These are phyloP conservation scores for Scopulariopsis brevicaulis DNA, from an alignment of 2,329 filamentous ascomycete species.

Conservation along the genomic window DNA sequence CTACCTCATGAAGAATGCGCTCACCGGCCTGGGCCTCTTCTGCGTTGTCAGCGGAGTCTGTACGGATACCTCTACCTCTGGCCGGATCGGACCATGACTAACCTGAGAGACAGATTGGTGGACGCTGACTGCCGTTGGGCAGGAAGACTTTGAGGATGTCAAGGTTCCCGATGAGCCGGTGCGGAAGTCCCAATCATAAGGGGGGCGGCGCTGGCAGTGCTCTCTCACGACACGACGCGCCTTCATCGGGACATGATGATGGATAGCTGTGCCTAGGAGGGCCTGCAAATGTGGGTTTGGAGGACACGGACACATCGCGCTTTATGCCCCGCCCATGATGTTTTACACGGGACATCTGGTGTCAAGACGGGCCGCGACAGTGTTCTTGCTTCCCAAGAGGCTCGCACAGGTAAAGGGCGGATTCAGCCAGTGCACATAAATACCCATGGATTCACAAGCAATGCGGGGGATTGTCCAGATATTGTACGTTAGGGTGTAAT, in stretches of 20 bases:
- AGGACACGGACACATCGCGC: background rate
- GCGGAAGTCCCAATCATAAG: background rate
- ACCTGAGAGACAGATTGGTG: conserved; percentile 33
- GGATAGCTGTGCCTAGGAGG: background rate
- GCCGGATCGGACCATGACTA: background rate
- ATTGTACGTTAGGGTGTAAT: background rate
- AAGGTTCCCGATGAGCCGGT: conserved; percentile 66
- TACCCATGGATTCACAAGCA: background rate
- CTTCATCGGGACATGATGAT: background rate
- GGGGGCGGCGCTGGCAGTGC: background rate
- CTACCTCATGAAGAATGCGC: conserved; percentile 79
- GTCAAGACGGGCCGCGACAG: background rate
- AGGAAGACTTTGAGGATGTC: conserved; percentile 95
- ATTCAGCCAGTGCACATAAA: background rate
- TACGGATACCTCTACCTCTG: conserved; percentile 32
- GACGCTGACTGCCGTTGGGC: conserved; percentile 73
- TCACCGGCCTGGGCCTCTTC: conserved; percentile 68
- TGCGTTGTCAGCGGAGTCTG: conserved; percentile 76
- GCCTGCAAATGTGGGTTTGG: background rate
- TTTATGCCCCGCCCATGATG: background rate
- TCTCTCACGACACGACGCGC: background rate
- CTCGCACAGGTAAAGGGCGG: background rate
- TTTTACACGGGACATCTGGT: background rate
- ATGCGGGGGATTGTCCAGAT: background rate
- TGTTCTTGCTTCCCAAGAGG: background rate